Evolutionary conservation across 495 filamentous ascomycete species (phyloP), one percentile per base, ranked within the genome.

Genomic region (Daldinia bambusicola): DNA sequence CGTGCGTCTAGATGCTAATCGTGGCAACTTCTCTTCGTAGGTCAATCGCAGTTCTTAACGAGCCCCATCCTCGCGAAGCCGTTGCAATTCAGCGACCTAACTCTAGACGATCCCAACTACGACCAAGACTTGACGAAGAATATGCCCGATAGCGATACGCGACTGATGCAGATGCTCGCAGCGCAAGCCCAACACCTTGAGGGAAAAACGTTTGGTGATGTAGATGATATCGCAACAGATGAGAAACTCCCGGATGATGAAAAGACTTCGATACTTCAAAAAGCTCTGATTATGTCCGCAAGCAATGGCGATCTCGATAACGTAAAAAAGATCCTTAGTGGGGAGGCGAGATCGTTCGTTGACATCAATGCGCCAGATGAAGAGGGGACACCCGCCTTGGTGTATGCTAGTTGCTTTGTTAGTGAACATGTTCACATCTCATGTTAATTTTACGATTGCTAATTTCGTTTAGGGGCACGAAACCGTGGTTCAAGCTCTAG

Each of bases 361-460:
- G 93, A 98, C 81, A 86, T 98, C 52, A 93, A 99, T 81, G 89
- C 89, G 68, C 89, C 92, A 5, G 95, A 99, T 76, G 93, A 97
- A 78, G 95, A 99, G 72, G 95, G 95, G 4, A 97, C 95, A 3
- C 92, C 93, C 10, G 92, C 95, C 10, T 82, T 99, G 74, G 97
- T 99, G 63, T 99, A 99, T 81, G 95, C 95, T 7, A 98, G 95
- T 86, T 99, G 95, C 78, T 99, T 99, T 86, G 95, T 95, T 80
- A 82, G 91, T 89, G 6, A 20, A 77, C 40, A 57, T 61, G 51
- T 66, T 63, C 60, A 50, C 22, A 38, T n/a, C 30, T 12, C 65
- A 34, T 20, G 9, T 22, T 26, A 4, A 32, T 48, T 14, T 1
- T 2, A 32, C 53, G 4, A 13, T 50, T n/a, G 63, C 71, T 74